phyloP scores from a whole-genome alignment of 2,329 filamentous ascomycete genomes.

The Colletotrichum zoysiae region DNA sequence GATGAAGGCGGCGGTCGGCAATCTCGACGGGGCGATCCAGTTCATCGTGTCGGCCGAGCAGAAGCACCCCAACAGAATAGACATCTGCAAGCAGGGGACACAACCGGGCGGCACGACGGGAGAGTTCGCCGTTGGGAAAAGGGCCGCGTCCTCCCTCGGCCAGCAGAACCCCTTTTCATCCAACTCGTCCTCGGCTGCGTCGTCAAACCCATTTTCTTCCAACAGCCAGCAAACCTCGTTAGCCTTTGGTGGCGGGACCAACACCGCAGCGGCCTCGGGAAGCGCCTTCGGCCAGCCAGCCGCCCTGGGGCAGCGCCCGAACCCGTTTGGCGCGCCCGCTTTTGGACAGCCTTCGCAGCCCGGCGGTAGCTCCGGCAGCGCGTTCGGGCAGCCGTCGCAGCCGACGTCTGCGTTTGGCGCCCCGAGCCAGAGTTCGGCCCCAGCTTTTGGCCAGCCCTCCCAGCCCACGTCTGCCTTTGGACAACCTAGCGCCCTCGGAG shows the following conservation, averaged over 20 bases:
- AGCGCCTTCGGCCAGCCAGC: constrained; percentile 51
- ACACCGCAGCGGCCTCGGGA: constrained; percentile 45
- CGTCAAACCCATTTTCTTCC: constrained; percentile 37
- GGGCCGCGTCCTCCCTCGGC: constrained; percentile 49
- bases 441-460: constrained; percentile 55
- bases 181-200: constrained; percentile 47
- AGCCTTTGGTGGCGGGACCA: constrained; percentile 55
- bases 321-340: constrained; percentile 49
- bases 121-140: constrained; percentile 58
- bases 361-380: background rate
- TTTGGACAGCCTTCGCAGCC: constrained; percentile 55
- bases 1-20: constrained; percentile 76
- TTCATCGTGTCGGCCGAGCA: constrained; percentile 76
- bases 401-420: constrained; percentile 50
- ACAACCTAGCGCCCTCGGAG: constrained; percentile 46
- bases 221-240: constrained; percentile 35
- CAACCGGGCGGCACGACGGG: constrained; percentile 58
- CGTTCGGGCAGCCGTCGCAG: constrained; percentile 56
- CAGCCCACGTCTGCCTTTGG: constrained; percentile 50
- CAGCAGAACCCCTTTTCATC: constrained; percentile 47
- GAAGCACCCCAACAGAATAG: constrained; percentile 80
- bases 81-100: constrained; percentile 67
- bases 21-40: constrained; percentile 78
- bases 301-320: constrained; percentile 47
- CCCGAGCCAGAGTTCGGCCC: constrained; percentile 46